Base-by-base conservation (phyloP, 2,329 filamentous ascomycete genomes). In the Thielaviopsis musarum region DNA sequence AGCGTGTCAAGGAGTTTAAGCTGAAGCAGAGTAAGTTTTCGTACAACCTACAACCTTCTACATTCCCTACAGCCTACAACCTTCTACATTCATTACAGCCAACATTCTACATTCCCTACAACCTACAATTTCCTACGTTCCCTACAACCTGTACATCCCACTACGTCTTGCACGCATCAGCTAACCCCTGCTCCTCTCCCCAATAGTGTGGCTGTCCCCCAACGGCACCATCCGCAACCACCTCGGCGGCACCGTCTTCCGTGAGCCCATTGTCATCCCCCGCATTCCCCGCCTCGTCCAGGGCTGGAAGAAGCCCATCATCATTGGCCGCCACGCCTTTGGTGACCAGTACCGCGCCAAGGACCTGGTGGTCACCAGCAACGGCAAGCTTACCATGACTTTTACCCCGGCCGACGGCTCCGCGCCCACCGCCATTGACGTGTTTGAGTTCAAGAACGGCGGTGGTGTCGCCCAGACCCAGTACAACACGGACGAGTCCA, bases 271-370 rank as follows among this genome's bases (percentile, higher is more conserved):
- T 67, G 89, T 98, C 69, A 97, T 98, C 68, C 87, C 87, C 66
- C 82, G 84, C 69, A 89, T 98, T 65, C 93, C 93, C 61, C 87
- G 91, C 68, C 84, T 98, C 61, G 89, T 98, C 57, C 90, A 89
- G 54, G 90, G 91, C 73, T 98, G 93, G 93, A 91, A 94, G 80
- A 91, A 96, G 77, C 90, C 93, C 72, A 98, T 98, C 75, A 93
- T 97, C 72, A 97, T 98, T 71, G 93, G 93, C 66, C 90, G 93
- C 72, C 93, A 98, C 75, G 93, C 93, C 65, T 96, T 96, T 70
- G 93, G 93, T 69, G 93, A 97, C 77, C 93, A 98, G 77, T 98
- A 98, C 80, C 87, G 91, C 64, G 93, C 93, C 66, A 95, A 94
- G 76, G 93, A 98, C 78, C 77, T 80, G 64, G 88, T 97, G 64